These are phyloP conservation scores for Colletotrichum sp. DNA, from an alignment of 2,329 filamentous ascomycete species.

Conservation along the genomic window DNA sequence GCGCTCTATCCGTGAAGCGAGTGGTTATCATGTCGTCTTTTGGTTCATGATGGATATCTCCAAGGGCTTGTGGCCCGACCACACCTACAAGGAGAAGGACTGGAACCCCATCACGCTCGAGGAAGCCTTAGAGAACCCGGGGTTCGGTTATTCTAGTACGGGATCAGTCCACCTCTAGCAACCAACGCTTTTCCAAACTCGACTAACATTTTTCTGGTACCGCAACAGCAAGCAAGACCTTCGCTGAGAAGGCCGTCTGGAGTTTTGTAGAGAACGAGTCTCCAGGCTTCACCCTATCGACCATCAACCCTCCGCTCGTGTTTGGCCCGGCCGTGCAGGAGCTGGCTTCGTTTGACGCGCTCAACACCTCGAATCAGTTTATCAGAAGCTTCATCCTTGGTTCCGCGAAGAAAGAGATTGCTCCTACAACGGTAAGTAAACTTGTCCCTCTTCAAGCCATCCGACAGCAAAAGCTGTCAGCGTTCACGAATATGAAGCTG, in stretches of 20 bases:
- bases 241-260: constrained; percentile 58
- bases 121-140: constrained; percentile 32
- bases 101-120: constrained; percentile 58
- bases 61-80: constrained; percentile 37
- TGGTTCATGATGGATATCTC: constrained; percentile 52
- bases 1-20: constrained; percentile 61
- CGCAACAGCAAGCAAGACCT: constrained; percentile 51
- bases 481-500: not conserved
- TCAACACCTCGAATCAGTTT: constrained; percentile 54
- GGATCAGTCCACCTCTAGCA: not conserved
- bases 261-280: constrained; percentile 48
- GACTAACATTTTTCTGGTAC: constrained; percentile 41
- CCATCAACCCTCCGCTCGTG: constrained; percentile 59
- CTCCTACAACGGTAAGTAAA: not conserved
- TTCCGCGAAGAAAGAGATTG: not conserved
- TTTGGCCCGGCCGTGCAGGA: constrained; percentile 57
- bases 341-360: constrained; percentile 45
- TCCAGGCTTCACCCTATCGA: constrained; percentile 53
- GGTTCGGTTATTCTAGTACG: not conserved
- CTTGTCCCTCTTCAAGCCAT: not conserved
- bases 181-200: constrained; percentile 33
- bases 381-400: not conserved
- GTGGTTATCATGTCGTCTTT: constrained; percentile 61
- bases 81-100: constrained; percentile 48
- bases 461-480: not conserved